Base-by-base conservation (phyloP, 1,284 basidiomycete species). In the Irpex sp. region DNA sequence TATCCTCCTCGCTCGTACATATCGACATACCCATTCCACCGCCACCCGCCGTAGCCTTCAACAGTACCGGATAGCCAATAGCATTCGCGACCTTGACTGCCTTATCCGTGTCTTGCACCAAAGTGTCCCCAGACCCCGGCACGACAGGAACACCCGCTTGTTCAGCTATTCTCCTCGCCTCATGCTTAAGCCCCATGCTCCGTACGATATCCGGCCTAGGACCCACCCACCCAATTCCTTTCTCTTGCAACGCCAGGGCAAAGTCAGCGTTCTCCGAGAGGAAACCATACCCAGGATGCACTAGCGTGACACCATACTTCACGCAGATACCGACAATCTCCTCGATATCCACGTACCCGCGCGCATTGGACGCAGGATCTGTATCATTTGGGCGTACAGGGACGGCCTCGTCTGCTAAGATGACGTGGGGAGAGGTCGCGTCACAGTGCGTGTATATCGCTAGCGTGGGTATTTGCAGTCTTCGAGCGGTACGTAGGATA, bases 1-100 rank as follows among this genome's bases (percentile, higher is more conserved):
- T 70, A 52, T 81, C 80, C 1, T 67, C 65, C n/a, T 77, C 75
- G 49, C 73, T 67, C 16, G 73, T 68, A 68, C 86, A 88, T 19
- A 89, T 77, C 7, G 81, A 78, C 65, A 90, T 79, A 7, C 88
- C 88, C 80, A 88, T 85, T 0, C 89, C 89, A 2, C 89, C 88
- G 1, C 88, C 89, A 6, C 88, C 89, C 0, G 82, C 85, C 0
- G 84, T 85, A 5, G 86, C 82, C 71, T 91, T 91, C 66, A 91
- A 74, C 67, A 91, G 83, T 10, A 88, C 76, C 0, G 86, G 89
- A 68, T 78, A 89, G 16, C 83, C 85, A 35, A 86, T 75, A 14
- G 67, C 62, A 12, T 61, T 65, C 1, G 82, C 83, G 0, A 79
- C 68, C 5, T 69, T 62, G 3, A 77, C 63, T 0, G 83, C 86